phyloP scores from a whole-genome alignment of 176 grass and related monocot genomes.

The Triticum turgidum region DNA sequence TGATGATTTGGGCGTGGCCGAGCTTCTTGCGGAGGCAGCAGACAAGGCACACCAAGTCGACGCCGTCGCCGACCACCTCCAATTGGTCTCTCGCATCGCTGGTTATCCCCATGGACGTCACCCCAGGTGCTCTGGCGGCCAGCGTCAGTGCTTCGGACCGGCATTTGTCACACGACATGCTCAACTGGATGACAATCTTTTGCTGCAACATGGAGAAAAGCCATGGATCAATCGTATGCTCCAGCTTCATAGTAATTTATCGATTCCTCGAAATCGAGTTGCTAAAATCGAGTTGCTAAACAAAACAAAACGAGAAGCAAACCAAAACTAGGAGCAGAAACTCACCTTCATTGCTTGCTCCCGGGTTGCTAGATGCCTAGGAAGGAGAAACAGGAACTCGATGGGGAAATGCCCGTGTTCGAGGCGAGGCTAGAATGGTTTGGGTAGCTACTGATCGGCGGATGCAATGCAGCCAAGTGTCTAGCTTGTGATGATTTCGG shows the following conservation, averaged over 20 bases:
- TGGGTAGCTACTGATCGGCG: neutral
- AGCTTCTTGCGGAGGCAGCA: conserved; percentile 57
- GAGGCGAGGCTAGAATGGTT: neutral
- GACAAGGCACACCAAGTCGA: conserved; percentile 51
- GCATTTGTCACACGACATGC: conserved; percentile 39
- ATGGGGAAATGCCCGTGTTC: neutral
- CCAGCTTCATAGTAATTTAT: neutral
- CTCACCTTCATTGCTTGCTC: conserved; percentile 32
- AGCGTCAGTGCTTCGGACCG: conserved; percentile 30
- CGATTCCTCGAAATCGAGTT: neutral
- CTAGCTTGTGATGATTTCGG: neutral
- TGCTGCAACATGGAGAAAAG: conserved; percentile 32
- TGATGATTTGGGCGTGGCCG: conserved; percentile 39
- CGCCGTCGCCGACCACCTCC: conserved; percentile 53
- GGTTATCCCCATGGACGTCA: conserved; percentile 39
- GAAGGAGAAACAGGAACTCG: neutral
- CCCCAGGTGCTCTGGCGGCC: conserved; percentile 33
- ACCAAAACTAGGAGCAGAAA: neutral
- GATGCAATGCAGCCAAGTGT: too few species aligned
- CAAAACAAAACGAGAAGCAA: too few species aligned
- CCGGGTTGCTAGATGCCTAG: neutral
- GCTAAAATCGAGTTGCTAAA: neutral
- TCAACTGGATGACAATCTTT: conserved; percentile 56
- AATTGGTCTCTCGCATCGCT: conserved; percentile 49
- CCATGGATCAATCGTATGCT: neutral